Evolutionary conservation across 75 land plant species (phyloP).

Genomic region (Pseudotsuga menziesii): DNA sequence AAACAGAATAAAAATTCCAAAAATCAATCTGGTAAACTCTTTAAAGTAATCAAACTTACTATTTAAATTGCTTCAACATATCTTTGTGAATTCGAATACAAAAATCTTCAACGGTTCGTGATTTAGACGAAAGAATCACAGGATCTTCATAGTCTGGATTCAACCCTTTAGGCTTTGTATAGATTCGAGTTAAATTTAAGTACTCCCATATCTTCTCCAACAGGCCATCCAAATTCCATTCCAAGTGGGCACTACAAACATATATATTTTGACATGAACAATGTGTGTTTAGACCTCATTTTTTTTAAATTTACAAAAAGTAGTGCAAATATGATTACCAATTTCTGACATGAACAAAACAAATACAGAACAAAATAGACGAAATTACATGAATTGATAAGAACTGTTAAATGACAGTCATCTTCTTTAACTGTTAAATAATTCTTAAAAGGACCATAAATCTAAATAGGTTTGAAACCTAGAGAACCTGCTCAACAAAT

Average conservation of each 20-base stretch:
- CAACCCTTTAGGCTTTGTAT: constrained; percentile 95
- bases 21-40: neutral
- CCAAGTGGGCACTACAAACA: constrained; percentile 88
- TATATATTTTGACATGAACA: neutral
- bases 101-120: constrained; percentile 89
- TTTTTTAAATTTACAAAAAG: too few relatives aligned
- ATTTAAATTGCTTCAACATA: constrained; percentile 97
- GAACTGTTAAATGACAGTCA: too few relatives aligned
- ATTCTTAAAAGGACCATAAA: too few relatives aligned
- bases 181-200: constrained; percentile 79
- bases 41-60: constrained; percentile 43
- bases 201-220: constrained; percentile 98
- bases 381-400: too few relatives aligned
- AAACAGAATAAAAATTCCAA: constrained; percentile 5
- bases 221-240: constrained; percentile 99
- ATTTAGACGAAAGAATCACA: constrained; percentile 92
- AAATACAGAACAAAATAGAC: too few relatives aligned
- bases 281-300: too few relatives aligned
- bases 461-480: too few relatives aligned
- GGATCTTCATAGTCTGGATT: constrained; percentile 99
- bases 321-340: too few relatives aligned
- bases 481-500: too few relatives aligned
- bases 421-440: too few relatives aligned
- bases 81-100: constrained; percentile 92
- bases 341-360: too few relatives aligned